Conservation (phyloP, 2,329 filamentous ascomycete species). For the Chrysoporthe austroafricana region DNA sequence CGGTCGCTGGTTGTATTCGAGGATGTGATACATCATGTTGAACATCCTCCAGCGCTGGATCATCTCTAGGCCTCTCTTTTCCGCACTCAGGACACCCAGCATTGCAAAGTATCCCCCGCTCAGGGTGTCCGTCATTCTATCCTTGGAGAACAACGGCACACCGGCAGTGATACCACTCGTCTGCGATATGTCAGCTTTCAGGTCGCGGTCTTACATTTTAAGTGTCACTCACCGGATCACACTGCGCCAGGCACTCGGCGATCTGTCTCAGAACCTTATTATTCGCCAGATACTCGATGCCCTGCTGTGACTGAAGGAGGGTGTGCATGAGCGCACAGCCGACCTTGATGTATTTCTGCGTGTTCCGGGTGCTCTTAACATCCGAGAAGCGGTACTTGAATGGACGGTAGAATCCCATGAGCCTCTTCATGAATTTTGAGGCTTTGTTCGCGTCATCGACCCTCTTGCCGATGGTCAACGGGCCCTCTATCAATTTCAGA, state of each 20-base stretch:
- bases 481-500: conserved; percentile 87
- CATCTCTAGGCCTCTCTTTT: conserved; percentile 81
- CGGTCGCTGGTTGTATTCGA: conserved; percentile 86
- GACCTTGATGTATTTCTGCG: conserved; percentile 89
- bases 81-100: conserved; percentile 83
- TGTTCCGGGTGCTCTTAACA: conserved; percentile 85
- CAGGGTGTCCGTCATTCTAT: conserved; percentile 83
- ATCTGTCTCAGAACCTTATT: conserved; percentile 94
- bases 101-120: conserved; percentile 94
- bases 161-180: conserved; percentile 77
- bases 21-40: conserved; percentile 99
- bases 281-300: conserved; percentile 81
- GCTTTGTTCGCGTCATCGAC: conserved; percentile 93
- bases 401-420: conserved; percentile 93
- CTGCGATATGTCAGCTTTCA: conserved; percentile 39
- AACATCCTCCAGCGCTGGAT: conserved; percentile 97
- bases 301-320: conserved; percentile 82
- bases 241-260: conserved; percentile 92
- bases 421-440: conserved; percentile 93
- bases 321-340: conserved; percentile 89
- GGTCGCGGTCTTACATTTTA: conserved; percentile 18
- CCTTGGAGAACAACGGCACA: conserved; percentile 84
- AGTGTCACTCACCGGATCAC: conserved; percentile 71
- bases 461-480: conserved; percentile 85
- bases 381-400: conserved; percentile 97